Percentiles rank a stretch among this genome's conserved stretches.
Evolutionary conservation across 2,329 filamentous ascomycete genomes (phyloP).

Genomic region (Coniella vitis): DNA sequence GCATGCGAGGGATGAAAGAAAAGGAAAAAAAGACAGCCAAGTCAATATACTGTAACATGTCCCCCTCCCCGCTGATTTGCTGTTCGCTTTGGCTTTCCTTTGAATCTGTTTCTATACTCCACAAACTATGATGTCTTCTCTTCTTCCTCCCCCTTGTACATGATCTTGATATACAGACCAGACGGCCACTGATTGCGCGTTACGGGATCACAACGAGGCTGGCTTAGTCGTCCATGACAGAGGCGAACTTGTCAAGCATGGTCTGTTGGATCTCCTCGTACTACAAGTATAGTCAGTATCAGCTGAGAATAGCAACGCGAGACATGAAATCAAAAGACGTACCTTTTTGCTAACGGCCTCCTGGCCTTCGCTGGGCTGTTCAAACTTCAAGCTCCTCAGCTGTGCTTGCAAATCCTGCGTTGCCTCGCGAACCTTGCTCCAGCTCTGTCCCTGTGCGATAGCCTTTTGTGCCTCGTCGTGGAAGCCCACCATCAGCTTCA

Average conservation of each 20-base stretch:
- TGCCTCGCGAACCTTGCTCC: conserved; percentile 87
- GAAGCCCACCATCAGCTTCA: conserved; percentile 98
- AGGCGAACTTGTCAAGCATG: conserved; percentile 96
- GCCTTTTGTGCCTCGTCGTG: conserved; percentile 97
- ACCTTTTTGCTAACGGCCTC: conserved; percentile 79
- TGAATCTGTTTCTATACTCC: too few relatives aligned
- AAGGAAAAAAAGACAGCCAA: neutral
- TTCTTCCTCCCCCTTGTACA: neutral
- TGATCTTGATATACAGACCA: conserved; percentile 6
- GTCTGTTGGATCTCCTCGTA: conserved; percentile 87
- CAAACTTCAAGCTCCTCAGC: conserved; percentile 93
- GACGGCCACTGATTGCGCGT: too few relatives aligned
- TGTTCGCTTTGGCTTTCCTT: too few relatives aligned
- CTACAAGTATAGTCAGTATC: conserved; percentile 43
- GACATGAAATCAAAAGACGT: conserved; percentile 23
- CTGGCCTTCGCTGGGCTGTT: conserved; percentile 80
- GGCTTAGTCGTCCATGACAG: conserved; percentile 84
- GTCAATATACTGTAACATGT: too few relatives aligned
- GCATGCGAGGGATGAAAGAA: neutral
- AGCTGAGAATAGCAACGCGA: neutral
- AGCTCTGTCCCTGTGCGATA: conserved; percentile 81
- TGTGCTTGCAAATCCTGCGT: conserved; percentile 80
- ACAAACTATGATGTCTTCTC: too few relatives aligned
- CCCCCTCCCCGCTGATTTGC: too few relatives aligned
- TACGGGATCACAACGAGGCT: neutral